Evolutionary conservation across 78 protist genomes (phyloP), one percentile per base, ranked within the genome.

Genomic region (Monosiga brevicollis): DNA sequence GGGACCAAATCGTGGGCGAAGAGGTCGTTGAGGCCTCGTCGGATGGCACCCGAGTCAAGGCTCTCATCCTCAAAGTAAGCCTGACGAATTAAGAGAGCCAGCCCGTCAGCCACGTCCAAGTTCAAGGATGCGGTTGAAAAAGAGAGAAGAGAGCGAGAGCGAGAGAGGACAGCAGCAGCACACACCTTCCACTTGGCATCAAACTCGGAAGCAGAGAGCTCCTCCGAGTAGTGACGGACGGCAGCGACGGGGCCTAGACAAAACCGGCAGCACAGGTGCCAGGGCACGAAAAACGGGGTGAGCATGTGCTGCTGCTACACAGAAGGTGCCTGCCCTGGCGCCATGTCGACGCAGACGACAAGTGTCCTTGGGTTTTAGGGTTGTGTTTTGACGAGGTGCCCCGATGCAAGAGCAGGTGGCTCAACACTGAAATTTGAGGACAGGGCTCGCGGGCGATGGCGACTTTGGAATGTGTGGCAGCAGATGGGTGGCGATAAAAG

Each of bases 1-100:
- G 87, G 87, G 23, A 84, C 73, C 6, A 84, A 24, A 84, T 84
- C 87, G 87, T 84, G 87, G 39, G 87, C 43, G 76, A 84, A 84
- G 25, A 84, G 70, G 42, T 84, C 87, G 82, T 76, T 78, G 62
- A 84, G 73, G 3, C 87, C 87, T 6, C 87, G 79, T 29, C 42
- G 76, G 15, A 84, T n/a, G 54, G 78, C 37, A 15, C 15, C 34
- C 78, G 6, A 6, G 78, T 75, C 37, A 11, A 75, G 37, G 34
- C 26, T 75, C 78, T 38, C 78, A 15, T 75, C 78, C 34, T 6
- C 78, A 15, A 75, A 75, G 39, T 75, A 49, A 6, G 62, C n/a
- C n/a, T n/a, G n/a, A n/a, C n/a, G n/a, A n/a, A n/a, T n/a, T n/a
- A n/a, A n/a, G n/a, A n/a, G n/a, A n/a, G n/a, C n/a, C n/a, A n/a